These are phyloP conservation scores for Mucor indicus DNA, from an alignment of 371 early-diverging fungal genomes.

Conservation along the genomic window DNA sequence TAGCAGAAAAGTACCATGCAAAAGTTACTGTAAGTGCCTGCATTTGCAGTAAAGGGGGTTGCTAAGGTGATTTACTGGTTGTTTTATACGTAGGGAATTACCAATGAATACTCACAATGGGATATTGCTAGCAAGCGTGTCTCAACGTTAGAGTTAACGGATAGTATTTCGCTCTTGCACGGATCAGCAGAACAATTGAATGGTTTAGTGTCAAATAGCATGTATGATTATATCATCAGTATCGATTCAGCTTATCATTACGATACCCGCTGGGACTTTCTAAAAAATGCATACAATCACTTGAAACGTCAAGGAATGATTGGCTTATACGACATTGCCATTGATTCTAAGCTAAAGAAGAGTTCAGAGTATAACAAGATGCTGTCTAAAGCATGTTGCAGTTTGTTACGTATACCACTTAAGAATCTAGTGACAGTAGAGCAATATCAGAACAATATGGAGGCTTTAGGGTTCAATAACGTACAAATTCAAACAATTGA, in stretches of 20 bases:
- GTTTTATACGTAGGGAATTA: conserved; percentile 33
- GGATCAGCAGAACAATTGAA: conserved; percentile 37
- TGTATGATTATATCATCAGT: conserved; percentile 44
- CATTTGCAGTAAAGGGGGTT: not conserved
- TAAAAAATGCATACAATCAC: conserved; percentile 24
- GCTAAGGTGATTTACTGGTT: too few relatives aligned
- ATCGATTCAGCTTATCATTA: conserved; percentile 63
- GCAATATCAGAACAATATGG: conserved; percentile 14
- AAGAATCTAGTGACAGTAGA: conserved; percentile 26
- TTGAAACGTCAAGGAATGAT: conserved; percentile 34
- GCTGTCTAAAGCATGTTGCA: conserved; percentile 5
- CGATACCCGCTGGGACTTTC: conserved; percentile 47
- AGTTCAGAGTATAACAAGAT: not conserved
- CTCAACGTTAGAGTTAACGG: not conserved
- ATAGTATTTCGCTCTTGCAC: conserved; percentile 12
- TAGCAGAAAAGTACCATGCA: conserved; percentile 27
- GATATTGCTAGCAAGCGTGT: conserved; percentile 19
- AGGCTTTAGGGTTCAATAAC: conserved; percentile 12
- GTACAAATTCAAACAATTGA: conserved; percentile 13
- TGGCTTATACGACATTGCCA: conserved; percentile 37
- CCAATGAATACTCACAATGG: conserved; percentile 42
- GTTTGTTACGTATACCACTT: conserved; percentile 20
- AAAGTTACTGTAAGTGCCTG: conserved; percentile 29
- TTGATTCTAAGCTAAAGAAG: conserved; percentile 16
- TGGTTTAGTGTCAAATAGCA: not conserved